Base-by-base conservation (phyloP, 2,329 filamentous ascomycete genomes). In the Metarhizium guizhouense region DNA sequence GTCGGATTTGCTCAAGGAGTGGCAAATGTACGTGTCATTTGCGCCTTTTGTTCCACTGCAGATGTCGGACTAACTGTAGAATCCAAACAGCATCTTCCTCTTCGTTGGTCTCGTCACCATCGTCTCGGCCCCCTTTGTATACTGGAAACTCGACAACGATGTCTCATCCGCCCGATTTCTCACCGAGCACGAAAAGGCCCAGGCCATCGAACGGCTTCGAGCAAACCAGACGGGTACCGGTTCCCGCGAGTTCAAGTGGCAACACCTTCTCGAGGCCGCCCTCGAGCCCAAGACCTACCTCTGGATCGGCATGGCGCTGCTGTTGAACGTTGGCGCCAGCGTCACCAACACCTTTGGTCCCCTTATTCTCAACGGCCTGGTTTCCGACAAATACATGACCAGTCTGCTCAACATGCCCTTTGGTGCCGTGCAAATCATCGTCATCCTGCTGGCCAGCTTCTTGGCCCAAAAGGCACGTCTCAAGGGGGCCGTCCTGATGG, bases 141-240 rank as follows among this genome's bases (percentile, higher is more conserved):
- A 83, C 68, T 81, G 74, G 72, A 74, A 74, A 49, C 74, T 88
- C 2, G 81, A 85, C 64, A 79, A 80, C 63, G 81, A 84, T 59
- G 76, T 85, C 18, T 65, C 75, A 0, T 77, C 78, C 0, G 78
- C 78, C 0, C 73, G 78, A 14, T 82, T 80, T 56, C 63, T 94
- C 30, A 86, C 74, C 7, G 79, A 85, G 53, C 76, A 82, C 49
- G 88, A 93, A 60, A 82, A 83, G 13, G 67, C 83, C 0, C 76
- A 90, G 47, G 86, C 85, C 0, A 74, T 91, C 30, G 88, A 90
- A 59, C 78, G 88, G 0, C 81, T 93, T 6, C 77, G 87, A 0
- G 76, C 83, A 25, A 93, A 93, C 62, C 83, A 90, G 65, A 88
- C 88, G 57, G 88, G 88, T 0, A 84, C 88, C 16, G 86, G 85